Conservation (phyloP, 148 eudicot genomes). For the Persicaria maculosa region DNA sequence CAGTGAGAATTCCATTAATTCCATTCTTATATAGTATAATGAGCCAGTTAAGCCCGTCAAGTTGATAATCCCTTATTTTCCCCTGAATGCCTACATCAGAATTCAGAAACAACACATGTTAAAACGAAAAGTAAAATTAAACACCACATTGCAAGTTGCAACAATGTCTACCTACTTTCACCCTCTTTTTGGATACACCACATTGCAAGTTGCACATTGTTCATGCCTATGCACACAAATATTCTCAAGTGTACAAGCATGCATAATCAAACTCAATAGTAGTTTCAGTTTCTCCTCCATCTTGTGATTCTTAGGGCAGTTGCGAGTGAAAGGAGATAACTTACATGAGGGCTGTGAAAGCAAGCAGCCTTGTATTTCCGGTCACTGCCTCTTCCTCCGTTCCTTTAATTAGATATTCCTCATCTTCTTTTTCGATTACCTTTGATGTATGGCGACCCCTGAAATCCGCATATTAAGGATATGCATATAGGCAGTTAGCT, state of each 20-base stretch:
- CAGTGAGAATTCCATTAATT: constrained; percentile 96
- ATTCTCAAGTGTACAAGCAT: not conserved
- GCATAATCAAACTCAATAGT: not conserved
- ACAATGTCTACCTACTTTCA: too few relatives aligned
- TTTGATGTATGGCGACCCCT: constrained; percentile 99
- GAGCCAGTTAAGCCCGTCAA: constrained; percentile 98
- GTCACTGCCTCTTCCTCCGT: constrained; percentile 95
- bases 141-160: too few relatives aligned
- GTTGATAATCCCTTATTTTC: constrained; percentile 98
- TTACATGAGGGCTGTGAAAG: constrained; percentile 92
- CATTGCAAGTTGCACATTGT: not conserved
- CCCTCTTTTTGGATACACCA: not conserved
- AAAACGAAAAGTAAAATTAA: not conserved
- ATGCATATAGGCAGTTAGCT: too few relatives aligned
- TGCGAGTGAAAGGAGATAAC: constrained; percentile 9
- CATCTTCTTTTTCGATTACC: constrained; percentile 94
- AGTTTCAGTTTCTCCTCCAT: not conserved
- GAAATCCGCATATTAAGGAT: constrained; percentile 9
- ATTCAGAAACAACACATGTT: not conserved
- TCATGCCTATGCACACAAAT: not conserved
- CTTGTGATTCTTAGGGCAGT: not conserved
- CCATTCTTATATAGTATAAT: constrained; percentile 94
- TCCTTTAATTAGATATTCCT: constrained; percentile 80
- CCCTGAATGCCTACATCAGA: constrained; percentile 84
- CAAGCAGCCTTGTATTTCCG: constrained; percentile 76